phyloP scores from a whole-genome alignment of 2,329 filamentous ascomycete species.

The Didymella lethalis region DNA sequence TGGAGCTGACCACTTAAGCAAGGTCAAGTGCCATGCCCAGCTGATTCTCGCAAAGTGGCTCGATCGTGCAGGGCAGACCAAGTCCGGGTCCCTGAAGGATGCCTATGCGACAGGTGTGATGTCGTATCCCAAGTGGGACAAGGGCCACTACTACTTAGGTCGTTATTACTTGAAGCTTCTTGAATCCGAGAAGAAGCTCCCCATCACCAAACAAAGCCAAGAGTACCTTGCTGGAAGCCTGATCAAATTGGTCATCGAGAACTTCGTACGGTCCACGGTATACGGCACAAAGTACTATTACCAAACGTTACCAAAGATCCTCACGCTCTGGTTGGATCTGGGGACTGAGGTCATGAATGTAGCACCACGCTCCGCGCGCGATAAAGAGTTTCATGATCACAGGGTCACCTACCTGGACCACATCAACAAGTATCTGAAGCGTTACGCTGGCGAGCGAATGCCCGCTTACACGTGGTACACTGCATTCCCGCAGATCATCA shows the following conservation, averaged over 20 bases:
- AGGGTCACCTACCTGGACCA: constrained; percentile 39
- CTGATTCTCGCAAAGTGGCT: constrained; percentile 96
- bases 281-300: constrained; percentile 96
- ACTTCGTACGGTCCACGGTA: constrained; percentile 84
- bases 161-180: constrained; percentile 97
- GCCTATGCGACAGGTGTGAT: constrained; percentile 81
- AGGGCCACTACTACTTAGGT: constrained; percentile 95
- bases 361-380: constrained; percentile 30
- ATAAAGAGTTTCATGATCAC: constrained; percentile 45
- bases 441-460: constrained; percentile 72
- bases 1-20: constrained; percentile 57
- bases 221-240: constrained; percentile 76
- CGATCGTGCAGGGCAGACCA: constrained; percentile 91
- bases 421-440: constrained; percentile 74
- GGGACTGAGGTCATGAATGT: constrained; percentile 70
- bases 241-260: constrained; percentile 89
- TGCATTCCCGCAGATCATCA: constrained; percentile 89
- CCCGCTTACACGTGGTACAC: constrained; percentile 83
- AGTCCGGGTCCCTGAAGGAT: constrained; percentile 76
- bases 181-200: constrained; percentile 83
- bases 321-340: constrained; percentile 95
- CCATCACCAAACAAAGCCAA: constrained; percentile 71
- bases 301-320: constrained; percentile 86
- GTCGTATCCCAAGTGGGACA: constrained; percentile 80
- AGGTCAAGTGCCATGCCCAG: constrained; percentile 79